Evolutionary conservation across 1,284 basidiomycete species (phyloP), one percentile per base, ranked within the genome.

Genomic region (Austroboletus niveus): DNA sequence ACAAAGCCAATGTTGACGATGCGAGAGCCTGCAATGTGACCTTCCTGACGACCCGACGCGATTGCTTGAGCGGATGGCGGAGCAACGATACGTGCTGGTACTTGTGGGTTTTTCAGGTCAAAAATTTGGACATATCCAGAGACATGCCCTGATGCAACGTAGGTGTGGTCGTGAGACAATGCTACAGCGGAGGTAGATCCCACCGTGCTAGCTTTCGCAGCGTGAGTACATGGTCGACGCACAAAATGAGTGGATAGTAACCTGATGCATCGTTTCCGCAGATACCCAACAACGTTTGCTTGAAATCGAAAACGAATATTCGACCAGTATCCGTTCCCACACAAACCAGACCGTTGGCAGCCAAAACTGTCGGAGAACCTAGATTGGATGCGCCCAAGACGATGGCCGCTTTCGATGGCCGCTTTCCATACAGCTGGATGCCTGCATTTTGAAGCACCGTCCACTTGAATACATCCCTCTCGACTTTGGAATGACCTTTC

Each of bases 131-230:
- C 85, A 60, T 92, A 80, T 2, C 97, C 97, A 2, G 80, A 82
- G 1, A 84, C 78, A 68, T 98, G 93, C 1, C 97, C 97, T 1
- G 90, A 88, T 1, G 89, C 96, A 45, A 98, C 75, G 68, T 86
- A 98, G 1, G 95, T 96, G 61, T 94, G 92, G 65, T 99, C 97
- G 57, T 92, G 86, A 4, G 95, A 98, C 46, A 99, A 75, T 2
- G 93, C 87, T 5, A 99, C 72, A 1, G 94, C 89, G 7, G 93
- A 97, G 15, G 97, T 92, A n/a, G 90, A 71, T 14, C 94, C 93
- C 15, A 85, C 74, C 10, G 75, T 69, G 61, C 75, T 81, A 43
- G 75, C 86, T 89, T 67, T 53, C 65, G 46, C 40, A 53, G 51
- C 38, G 56, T 66, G 42, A 68, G 65, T 38, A 47, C 47, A 55